Evolutionary conservation across 2,329 filamentous ascomycete genomes (phyloP).

Genomic region (Diaporthe sp.): DNA sequence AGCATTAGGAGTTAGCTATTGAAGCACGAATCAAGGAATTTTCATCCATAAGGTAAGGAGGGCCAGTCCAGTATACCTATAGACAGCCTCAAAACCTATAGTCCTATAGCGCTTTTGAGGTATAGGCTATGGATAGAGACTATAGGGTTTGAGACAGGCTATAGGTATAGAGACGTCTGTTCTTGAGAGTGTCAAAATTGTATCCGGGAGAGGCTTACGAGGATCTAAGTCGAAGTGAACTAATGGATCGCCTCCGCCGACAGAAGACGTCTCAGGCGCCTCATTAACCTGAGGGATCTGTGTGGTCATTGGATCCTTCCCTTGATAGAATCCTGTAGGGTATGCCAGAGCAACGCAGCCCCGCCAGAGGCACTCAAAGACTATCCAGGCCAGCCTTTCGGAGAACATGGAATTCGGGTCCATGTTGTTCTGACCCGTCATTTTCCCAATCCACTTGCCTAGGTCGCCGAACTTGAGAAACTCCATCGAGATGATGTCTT

Average conservation of each 20-base stretch:
- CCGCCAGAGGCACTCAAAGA: constrained; percentile 30
- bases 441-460: constrained; percentile 20
- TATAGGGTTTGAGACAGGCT: too few relatives aligned
- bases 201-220: too few relatives aligned
- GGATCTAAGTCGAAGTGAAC: constrained; percentile 30
- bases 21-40: too few relatives aligned
- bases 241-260: background rate
- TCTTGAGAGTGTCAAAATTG: too few relatives aligned
- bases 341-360: constrained; percentile 22
- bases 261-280: background rate
- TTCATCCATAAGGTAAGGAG: too few relatives aligned
- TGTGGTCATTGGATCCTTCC: background rate
- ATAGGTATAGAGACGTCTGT: too few relatives aligned
- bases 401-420: background rate
- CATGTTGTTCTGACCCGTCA: background rate
- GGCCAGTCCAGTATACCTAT: too few relatives aligned
- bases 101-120: too few relatives aligned
- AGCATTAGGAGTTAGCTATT: too few relatives aligned
- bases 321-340: constrained; percentile 7
- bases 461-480: constrained; percentile 14
- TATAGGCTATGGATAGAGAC: too few relatives aligned
- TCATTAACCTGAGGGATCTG: constrained; percentile 6
- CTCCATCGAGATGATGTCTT: constrained; percentile 17
- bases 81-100: too few relatives aligned
- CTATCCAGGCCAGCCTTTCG: constrained; percentile 9